Base-by-base conservation (phyloP, 2,329 filamentous ascomycete species). In the Xylariaceae sp. region DNA sequence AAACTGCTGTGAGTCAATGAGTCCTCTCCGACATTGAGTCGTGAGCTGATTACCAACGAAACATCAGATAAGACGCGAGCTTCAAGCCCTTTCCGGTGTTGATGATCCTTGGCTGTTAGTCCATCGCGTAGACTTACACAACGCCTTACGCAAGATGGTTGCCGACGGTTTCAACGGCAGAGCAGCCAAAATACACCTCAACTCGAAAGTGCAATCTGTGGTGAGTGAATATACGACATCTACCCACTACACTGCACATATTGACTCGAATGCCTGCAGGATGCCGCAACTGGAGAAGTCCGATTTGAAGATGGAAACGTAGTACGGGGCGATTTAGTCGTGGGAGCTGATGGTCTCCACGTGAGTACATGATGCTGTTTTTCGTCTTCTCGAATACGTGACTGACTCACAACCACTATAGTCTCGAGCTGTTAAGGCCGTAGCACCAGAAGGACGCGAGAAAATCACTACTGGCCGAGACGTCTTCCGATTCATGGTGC, bases 261-360 rank as follows among this genome's bases (percentile, higher is more conserved):
- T 38, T 14, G 34, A 16, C 34, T 14, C 34, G 5, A 9, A 5
- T 16, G 10, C 10, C 5, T 31, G 18, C n/a, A 56, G 54, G 44
- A 51, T 36, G 45, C 54, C 9, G 54, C 53, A 18, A 54, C 54
- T 1, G 54, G 54, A 14, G 51, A 56, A 31, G 45, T 56, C 17
- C 42, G 47, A 41, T 33, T 56, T 19, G 11, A 36, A 18, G 54
- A 51, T 22, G 54, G 54, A 34, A 41, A 47, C 13, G 46, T 33
- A 3, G 48, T 49, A 17, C 16, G 42, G 12, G 54, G 54, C 16
- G 54, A 56, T 28, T n/a, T 56, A 34, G 42, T 56, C 2, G 16
- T 56, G 3, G 54, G 54, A 43, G 54, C 54, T 19, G 54, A 56
- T 38, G 54, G 54, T 1, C 14, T 51, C 28, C 54, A 56, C n/a